phyloP scores from a whole-genome alignment of 164 flowering plant genomes.

The Tetrastigma voinierianum region DNA sequence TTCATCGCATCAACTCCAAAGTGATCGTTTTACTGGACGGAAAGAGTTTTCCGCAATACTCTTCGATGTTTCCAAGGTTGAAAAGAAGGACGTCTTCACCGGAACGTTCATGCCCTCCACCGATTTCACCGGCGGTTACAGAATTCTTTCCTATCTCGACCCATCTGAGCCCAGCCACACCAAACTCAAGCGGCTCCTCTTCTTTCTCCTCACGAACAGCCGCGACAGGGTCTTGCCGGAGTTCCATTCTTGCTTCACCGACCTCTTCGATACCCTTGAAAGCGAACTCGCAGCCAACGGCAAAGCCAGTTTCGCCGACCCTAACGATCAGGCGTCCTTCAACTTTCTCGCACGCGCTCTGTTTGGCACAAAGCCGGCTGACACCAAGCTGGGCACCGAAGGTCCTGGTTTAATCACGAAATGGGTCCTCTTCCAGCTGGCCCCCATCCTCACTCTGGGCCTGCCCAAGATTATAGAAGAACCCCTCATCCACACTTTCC shows the following conservation, averaged over 20 bases:
- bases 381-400: conserved; percentile 47
- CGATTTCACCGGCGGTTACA: conserved; percentile 81
- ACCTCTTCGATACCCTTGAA: conserved; percentile 56
- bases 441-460: conserved; percentile 62
- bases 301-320: conserved; percentile 41
- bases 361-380: conserved; percentile 44
- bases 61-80: conserved; percentile 74
- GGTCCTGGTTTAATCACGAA: conserved; percentile 50
- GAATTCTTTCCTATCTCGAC: conserved; percentile 75
- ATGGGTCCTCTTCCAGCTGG: conserved; percentile 69
- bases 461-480: conserved; percentile 62
- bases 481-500: conserved; percentile 47
- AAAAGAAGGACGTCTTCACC: conserved; percentile 69
- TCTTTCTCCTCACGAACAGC: conserved; percentile 45
- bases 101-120: conserved; percentile 84
- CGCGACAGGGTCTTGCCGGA: conserved; percentile 65
- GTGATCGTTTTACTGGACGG: conserved; percentile 77
- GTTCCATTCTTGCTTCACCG: conserved; percentile 38
- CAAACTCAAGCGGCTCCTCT: conserved; percentile 62
- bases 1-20: conserved; percentile 47
- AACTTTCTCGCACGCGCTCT: conserved; percentile 56
- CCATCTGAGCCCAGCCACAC: conserved; percentile 75
- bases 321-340: conserved; percentile 62
- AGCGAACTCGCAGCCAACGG: conserved; percentile 47
- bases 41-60: conserved; percentile 67